These are phyloP conservation scores for Aureobasidium uvarum DNA, from an alignment of 2,329 filamentous ascomycete genomes.

Conservation along the genomic window DNA sequence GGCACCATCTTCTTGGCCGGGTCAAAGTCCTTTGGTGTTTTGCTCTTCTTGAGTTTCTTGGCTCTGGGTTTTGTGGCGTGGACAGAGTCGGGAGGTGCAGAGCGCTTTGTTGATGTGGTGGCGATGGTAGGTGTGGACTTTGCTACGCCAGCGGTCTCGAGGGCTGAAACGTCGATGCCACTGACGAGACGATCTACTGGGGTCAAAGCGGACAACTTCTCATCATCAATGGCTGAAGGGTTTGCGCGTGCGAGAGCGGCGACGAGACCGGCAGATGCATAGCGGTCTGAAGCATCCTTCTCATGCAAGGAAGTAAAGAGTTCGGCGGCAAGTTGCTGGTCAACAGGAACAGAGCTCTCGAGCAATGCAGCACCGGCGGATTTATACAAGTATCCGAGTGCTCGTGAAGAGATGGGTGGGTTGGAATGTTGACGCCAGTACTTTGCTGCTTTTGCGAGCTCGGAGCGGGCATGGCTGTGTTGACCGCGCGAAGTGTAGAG, in stretches of 20 bases:
- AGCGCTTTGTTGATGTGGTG: slow-evolving; percentile 46
- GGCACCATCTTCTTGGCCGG: slow-evolving; percentile 78
- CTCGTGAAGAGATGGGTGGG: slow-evolving; percentile 34
- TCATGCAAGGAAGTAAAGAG: slow-evolving; percentile 72
- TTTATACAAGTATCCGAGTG: slow-evolving; percentile 65
- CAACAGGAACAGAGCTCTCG: slow-evolving; percentile 66
- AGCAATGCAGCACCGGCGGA: slow-evolving; percentile 83
- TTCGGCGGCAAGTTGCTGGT: slow-evolving; percentile 68
- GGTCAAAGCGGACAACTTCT: slow-evolving; percentile 57
- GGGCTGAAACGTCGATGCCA: slow-evolving; percentile 59
- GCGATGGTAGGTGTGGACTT: slow-evolving; percentile 37
- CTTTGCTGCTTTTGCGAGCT: slow-evolving; percentile 73
- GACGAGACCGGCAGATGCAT: slow-evolving; percentile 78
- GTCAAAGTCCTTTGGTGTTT: slow-evolving; percentile 71
- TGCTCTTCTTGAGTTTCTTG: slow-evolving; percentile 59
- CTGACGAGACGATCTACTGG: slow-evolving; percentile 61
- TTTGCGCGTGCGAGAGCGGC: slow-evolving; percentile 70
- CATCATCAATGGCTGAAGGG: slow-evolving; percentile 54
- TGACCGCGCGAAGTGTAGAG: slow-evolving; percentile 76
- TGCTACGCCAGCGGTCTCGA: slow-evolving; percentile 65
- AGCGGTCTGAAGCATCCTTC: slow-evolving; percentile 63
- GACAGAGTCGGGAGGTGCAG: slow-evolving; percentile 40
- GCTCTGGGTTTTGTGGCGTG: slow-evolving; percentile 50
- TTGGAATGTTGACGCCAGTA: slow-evolving; percentile 66
- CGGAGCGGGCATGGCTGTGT: slow-evolving; percentile 65